phyloP scores from a whole-genome alignment of 495 filamentous ascomycete species.

The Penicillium psychrofluorescens region DNA sequence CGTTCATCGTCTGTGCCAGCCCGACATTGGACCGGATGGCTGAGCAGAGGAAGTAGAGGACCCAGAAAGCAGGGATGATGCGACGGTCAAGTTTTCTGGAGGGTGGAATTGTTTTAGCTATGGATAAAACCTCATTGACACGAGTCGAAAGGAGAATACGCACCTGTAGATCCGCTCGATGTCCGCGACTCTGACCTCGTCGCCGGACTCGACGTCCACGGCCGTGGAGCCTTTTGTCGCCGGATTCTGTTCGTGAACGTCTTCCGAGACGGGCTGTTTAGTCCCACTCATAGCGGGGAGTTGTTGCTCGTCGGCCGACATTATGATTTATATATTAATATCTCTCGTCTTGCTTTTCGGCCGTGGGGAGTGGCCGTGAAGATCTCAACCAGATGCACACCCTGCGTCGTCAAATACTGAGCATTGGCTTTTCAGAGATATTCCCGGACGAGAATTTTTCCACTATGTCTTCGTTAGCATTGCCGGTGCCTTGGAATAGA shows the following conservation, averaged over 20 bases:
- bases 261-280: constrained; percentile 14
- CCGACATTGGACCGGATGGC: constrained; percentile 88
- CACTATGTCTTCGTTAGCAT: too few species aligned
- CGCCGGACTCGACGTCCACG: constrained; percentile 11
- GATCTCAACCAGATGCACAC: too few species aligned
- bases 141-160: background rate
- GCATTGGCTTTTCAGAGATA: too few species aligned
- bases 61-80: constrained; percentile 88
- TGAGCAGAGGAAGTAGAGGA: constrained; percentile 88
- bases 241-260: constrained; percentile 21
- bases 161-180: constrained; percentile 39
- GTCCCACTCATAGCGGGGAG: background rate
- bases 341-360: background rate
- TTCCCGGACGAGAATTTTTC: too few species aligned
- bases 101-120: background rate
- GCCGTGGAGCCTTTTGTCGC: constrained; percentile 1
- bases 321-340: background rate
- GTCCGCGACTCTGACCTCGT: constrained; percentile 22
- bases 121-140: too few species aligned
- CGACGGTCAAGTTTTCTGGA: constrained; percentile 67
- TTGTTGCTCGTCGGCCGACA: constrained; percentile 7
- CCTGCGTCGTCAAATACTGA: too few species aligned
- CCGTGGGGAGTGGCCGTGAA: background rate
- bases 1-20: constrained; percentile 87
- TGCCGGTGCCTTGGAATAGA: too few species aligned